Evolutionary conservation across 2,329 filamentous ascomycete species (phyloP).

Genomic region (Fusarium sp.): DNA sequence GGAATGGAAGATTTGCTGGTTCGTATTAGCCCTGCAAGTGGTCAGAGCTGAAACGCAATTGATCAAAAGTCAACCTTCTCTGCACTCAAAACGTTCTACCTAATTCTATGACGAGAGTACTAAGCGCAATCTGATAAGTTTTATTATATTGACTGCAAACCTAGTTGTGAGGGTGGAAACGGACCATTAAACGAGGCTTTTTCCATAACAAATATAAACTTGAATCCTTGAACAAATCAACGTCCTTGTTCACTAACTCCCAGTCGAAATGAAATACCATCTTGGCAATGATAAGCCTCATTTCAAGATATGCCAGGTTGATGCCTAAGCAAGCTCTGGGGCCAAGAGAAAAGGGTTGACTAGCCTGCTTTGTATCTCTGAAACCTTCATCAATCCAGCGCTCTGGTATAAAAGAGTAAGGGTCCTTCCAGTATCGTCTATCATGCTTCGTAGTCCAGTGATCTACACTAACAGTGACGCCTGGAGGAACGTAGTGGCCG

Average conservation of each 20-base stretch:
- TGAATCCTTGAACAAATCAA: not conserved
- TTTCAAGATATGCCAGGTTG: conserved; percentile 7
- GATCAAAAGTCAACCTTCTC: too few species aligned
- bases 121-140: too few species aligned
- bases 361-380: not conserved
- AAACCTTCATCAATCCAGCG: not conserved
- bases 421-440: not conserved
- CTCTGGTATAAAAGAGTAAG: not conserved
- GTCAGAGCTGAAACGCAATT: too few species aligned
- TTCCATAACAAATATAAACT: not conserved
- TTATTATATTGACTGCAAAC: too few species aligned
- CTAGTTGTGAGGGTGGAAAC: not conserved
- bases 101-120: too few species aligned
- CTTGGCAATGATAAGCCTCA: not conserved
- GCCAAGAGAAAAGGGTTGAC: conserved; percentile 7
- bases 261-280: not conserved
- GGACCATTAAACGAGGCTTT: conserved; percentile 1
- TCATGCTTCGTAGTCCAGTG: conserved; percentile 2
- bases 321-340: conserved; percentile 1
- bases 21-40: too few species aligned
- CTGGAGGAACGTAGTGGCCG: conserved; percentile 3
- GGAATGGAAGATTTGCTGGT: too few species aligned
- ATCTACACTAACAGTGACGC: not conserved
- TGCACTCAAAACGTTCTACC: too few species aligned
- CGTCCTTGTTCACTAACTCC: not conserved